A percentile compares a stretch with the other conserved stretches of the same genome.
Evolutionary conservation across 345 rosid genomes (phyloP).

Genomic region (Lepidium aucheri): DNA sequence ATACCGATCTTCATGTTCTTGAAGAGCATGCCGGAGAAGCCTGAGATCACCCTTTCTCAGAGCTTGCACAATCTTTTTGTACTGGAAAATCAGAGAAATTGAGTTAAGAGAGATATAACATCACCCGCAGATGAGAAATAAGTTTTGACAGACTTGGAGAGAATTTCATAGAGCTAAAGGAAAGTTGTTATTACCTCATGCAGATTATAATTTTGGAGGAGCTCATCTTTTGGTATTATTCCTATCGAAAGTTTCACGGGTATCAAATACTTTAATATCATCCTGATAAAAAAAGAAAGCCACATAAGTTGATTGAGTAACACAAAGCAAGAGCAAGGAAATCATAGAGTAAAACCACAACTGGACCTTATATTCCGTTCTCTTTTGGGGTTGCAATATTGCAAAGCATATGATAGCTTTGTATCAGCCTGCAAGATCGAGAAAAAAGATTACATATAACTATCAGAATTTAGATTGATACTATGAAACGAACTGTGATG

Average conservation of each 20-base stretch:
- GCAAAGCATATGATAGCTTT: conserved; percentile 82
- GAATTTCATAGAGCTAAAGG: not conserved
- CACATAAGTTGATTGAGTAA: conserved; percentile 1
- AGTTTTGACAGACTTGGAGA: not conserved
- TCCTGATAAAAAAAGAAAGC: conserved; percentile 38
- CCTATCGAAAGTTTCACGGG: conserved; percentile 95
- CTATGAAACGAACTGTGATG: not conserved
- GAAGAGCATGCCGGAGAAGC: conserved; percentile 79
- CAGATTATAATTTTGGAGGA: conserved; percentile 59
- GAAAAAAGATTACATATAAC: not conserved
- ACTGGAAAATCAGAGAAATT: conserved; percentile 41
- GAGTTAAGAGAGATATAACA: not conserved
- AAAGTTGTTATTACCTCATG: conserved; percentile 58
- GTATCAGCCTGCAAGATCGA: conserved; percentile 85
- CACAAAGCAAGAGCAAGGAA: not conserved
- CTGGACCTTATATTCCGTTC: conserved; percentile 78
- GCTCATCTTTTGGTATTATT: conserved; percentile 56
- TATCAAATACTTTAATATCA: conserved; percentile 88
- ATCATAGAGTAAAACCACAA: conserved; percentile 10
- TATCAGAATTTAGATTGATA: not conserved
- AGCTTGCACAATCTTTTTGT: conserved; percentile 60
- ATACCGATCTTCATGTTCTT: conserved; percentile 81
- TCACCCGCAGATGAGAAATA: not conserved
- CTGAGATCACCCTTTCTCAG: conserved; percentile 78
- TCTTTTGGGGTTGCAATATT: conserved; percentile 55